Conservation (phyloP, 768 basidiomycete genomes). For the Leccinum imitatum region DNA sequence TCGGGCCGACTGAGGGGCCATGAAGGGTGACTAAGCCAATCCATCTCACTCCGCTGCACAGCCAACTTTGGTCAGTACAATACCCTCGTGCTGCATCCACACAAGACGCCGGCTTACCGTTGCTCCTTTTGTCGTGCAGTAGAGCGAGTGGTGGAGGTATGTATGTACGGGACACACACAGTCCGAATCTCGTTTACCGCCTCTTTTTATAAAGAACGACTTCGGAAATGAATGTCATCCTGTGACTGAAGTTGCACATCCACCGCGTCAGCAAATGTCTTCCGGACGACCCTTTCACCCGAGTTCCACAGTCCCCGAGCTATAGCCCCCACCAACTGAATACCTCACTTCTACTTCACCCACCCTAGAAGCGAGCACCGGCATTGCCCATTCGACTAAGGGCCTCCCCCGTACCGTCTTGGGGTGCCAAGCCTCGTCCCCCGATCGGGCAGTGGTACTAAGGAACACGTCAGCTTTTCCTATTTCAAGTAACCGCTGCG, state of each 20-base stretch:
- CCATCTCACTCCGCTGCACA: conserved; percentile 26
- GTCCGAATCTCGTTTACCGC: conserved; percentile 11
- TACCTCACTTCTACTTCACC: conserved; percentile 17
- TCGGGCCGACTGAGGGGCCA: conserved; percentile 35
- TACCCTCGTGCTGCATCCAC: conserved; percentile 18
- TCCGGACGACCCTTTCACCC: conserved; percentile 32
- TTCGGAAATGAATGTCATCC: conserved; percentile 38
- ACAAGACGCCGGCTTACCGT: conserved; percentile 21
- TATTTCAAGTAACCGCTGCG: conserved; percentile 22
- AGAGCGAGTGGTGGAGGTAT: conserved; percentile 16
- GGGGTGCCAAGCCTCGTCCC: conserved; percentile 23
- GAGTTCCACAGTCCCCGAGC: conserved; percentile 31
- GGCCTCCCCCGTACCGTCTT: conserved; percentile 13
- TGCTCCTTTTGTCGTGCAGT: conserved; percentile 8
- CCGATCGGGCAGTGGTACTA: conserved; percentile 19
- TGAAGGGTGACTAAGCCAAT: conserved; percentile 32
- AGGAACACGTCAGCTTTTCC: conserved; percentile 16
- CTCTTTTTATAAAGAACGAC: conserved; percentile 29
- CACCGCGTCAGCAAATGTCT: conserved; percentile 18
- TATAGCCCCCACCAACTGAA: conserved; percentile 28
- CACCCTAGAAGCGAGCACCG: conserved; percentile 20
- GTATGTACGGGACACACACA: conserved; percentile 14
- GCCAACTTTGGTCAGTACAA: conserved; percentile 23
- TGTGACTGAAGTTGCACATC: conserved; percentile 26
- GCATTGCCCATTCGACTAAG: conserved; percentile 36